A percentile compares a stretch with the other conserved stretches of the same genome.
These are phyloP conservation scores for Agaricus subrufescens DNA, from an alignment of 768 basidiomycete species.

Conservation along the genomic window DNA sequence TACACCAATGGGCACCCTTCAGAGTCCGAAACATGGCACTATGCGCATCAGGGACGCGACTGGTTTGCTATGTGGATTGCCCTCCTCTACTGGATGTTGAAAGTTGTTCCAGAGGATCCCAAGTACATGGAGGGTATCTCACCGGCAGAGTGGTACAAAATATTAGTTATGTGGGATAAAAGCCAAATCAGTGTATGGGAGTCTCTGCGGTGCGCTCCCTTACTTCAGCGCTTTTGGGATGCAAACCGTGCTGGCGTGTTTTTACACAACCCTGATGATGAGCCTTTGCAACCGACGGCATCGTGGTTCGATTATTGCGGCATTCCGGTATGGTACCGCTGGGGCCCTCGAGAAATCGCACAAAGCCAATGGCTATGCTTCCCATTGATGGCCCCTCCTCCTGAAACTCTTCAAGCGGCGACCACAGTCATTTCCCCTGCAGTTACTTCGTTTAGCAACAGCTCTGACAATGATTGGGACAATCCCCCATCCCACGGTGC, in stretches of 20 bases:
- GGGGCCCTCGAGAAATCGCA: background rate
- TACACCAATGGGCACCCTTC: no score
- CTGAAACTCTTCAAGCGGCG: background rate
- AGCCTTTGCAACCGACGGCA: background rate
- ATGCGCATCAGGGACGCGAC: no score
- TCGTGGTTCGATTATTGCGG: background rate
- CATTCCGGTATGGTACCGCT: background rate
- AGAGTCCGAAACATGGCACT: no score
- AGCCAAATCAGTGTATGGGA: no score
- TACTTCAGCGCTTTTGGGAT: background rate
- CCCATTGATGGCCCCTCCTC: background rate
- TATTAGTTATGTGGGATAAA: no score
- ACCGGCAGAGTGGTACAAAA: no score
- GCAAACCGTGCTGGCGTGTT: background rate
- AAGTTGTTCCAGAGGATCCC: background rate
- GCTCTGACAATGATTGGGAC: no score
- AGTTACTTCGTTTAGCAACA: no score
- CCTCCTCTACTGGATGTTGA: no score
- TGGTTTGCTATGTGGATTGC: no score
- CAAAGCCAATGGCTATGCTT: background rate
- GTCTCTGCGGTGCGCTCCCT: no score
- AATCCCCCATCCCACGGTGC: background rate
- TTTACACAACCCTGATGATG: background rate
- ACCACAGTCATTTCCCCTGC: background rate
- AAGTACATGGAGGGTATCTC: background rate